Conservation (phyloP, 2,329 filamentous ascomycete species). For the Cladorrhinum sp. region DNA sequence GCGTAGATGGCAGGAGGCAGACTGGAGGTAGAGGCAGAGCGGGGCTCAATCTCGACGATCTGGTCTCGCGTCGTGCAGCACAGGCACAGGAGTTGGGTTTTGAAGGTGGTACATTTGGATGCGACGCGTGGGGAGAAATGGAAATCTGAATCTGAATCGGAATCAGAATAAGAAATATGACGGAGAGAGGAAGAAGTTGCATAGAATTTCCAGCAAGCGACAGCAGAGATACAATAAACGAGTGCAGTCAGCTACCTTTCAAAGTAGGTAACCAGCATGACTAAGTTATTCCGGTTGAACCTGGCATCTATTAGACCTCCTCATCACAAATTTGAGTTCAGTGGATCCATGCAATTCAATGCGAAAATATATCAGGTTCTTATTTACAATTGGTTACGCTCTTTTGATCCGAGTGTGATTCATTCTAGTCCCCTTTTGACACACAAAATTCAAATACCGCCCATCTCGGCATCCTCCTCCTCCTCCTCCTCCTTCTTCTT, state of each 20-base stretch:
- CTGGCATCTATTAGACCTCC: too few relatives aligned
- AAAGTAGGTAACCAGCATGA: too few relatives aligned
- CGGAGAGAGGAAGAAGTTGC: constrained; percentile 25
- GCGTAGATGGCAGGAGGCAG: constrained; percentile 37
- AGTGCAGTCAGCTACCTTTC: too few relatives aligned
- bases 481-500: not conserved
- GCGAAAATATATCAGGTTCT: too few relatives aligned
- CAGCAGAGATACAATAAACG: not conserved
- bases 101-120: constrained; percentile 45
- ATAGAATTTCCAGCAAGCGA: constrained; percentile 8
- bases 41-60: constrained; percentile 31
- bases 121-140: constrained; percentile 27
- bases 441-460: not conserved
- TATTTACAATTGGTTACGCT: too few relatives aligned
- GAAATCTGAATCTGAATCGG: constrained; percentile 30
- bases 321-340: too few relatives aligned
- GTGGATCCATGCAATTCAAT: too few relatives aligned
- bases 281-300: too few relatives aligned
- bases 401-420: too few relatives aligned
- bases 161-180: constrained; percentile 22
- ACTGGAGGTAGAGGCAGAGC: too few relatives aligned
- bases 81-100: constrained; percentile 46
- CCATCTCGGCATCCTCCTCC: not conserved
- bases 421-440: too few relatives aligned
- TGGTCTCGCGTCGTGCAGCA: constrained; percentile 32